Percentiles rank a stretch among this genome's conserved stretches.
phyloP scores from a whole-genome alignment of 768 basidiomycete species.

The Psilocybe cyanescens region DNA sequence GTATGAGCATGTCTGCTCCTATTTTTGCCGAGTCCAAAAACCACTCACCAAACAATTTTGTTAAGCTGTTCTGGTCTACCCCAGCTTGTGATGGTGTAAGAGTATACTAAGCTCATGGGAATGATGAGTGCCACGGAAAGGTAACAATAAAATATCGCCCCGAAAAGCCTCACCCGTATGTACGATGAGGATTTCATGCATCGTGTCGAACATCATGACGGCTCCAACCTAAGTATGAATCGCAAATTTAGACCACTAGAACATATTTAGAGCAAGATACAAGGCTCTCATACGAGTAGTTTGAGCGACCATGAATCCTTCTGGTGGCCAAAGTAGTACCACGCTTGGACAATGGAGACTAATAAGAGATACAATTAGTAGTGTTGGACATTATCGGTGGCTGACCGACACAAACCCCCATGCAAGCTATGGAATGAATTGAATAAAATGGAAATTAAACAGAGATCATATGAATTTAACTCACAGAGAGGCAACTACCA shows the following conservation, averaged over 20 bases:
- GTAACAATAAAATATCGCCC: too few relatives aligned
- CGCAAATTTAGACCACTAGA: background rate
- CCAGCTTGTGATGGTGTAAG: conserved; percentile 26
- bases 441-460: background rate
- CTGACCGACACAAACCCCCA: conserved; percentile 41
- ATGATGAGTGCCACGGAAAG: too few relatives aligned
- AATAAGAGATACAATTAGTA: background rate
- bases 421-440: conserved; percentile 39
- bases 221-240: conserved; percentile 43
- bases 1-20: background rate
- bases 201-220: conserved; percentile 53
- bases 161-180: conserved; percentile 42
- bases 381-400: background rate
- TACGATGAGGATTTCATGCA: conserved; percentile 57
- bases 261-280: background rate
- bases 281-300: conserved; percentile 35
- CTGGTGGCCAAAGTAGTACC: conserved; percentile 57
- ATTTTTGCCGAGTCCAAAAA: background rate
- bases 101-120: conserved; percentile 21
- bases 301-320: conserved; percentile 53
- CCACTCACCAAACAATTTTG: conserved; percentile 24
- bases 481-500: conserved; percentile 51
- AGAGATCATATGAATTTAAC: conserved; percentile 22
- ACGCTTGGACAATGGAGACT: conserved; percentile 62
- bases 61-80: conserved; percentile 20